Percentiles rank a stretch among this genome's conserved stretches.
phyloP scores from a whole-genome alignment of 2,329 filamentous ascomycete species.

The Colletotrichum magnum region DNA sequence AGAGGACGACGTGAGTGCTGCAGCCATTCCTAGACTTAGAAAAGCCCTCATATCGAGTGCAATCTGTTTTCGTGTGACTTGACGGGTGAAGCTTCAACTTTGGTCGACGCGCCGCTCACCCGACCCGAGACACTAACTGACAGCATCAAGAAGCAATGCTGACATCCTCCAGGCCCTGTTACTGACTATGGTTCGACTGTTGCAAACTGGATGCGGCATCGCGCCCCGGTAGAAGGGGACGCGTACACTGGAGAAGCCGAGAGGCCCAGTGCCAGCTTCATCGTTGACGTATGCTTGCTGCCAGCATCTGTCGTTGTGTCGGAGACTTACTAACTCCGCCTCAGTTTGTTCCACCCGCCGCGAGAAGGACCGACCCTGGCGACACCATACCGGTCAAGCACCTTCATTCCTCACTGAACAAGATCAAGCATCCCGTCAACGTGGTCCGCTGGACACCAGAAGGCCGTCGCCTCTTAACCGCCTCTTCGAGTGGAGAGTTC shows the following conservation, averaged over 20 bases:
- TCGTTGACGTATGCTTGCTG: slow-evolving; percentile 78
- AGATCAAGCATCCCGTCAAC: slow-evolving; percentile 97
- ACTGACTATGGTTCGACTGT: slow-evolving; percentile 94
- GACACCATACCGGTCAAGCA: slow-evolving; percentile 96
- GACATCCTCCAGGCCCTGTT: slow-evolving; percentile 76
- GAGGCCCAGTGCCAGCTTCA: slow-evolving; percentile 88
- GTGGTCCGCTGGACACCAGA: slow-evolving; percentile 98
- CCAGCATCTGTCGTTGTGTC: slow-evolving; percentile 37
- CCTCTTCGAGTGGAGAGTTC: slow-evolving; percentile 96
- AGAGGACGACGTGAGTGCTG: slow-evolving; percentile 63
- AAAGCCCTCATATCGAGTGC: no score
- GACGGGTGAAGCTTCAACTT: not conserved
- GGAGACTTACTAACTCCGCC: slow-evolving; percentile 12
- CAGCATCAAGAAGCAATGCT: slow-evolving; percentile 15
- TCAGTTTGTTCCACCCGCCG: slow-evolving; percentile 91
- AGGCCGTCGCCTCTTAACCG: slow-evolving; percentile 90
- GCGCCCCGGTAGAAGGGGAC: slow-evolving; percentile 56
- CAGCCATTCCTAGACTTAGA: not conserved
- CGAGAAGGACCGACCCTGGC: slow-evolving; percentile 79
- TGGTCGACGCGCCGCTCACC: not conserved
- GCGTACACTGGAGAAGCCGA: slow-evolving; percentile 81
- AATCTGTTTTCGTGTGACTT: no score
- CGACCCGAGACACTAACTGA: not conserved
- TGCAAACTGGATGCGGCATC: slow-evolving; percentile 90
- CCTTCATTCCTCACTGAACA: slow-evolving; percentile 97